phyloP scores from a whole-genome alignment of 257 asterid species.

The Fraxinus anomala region DNA sequence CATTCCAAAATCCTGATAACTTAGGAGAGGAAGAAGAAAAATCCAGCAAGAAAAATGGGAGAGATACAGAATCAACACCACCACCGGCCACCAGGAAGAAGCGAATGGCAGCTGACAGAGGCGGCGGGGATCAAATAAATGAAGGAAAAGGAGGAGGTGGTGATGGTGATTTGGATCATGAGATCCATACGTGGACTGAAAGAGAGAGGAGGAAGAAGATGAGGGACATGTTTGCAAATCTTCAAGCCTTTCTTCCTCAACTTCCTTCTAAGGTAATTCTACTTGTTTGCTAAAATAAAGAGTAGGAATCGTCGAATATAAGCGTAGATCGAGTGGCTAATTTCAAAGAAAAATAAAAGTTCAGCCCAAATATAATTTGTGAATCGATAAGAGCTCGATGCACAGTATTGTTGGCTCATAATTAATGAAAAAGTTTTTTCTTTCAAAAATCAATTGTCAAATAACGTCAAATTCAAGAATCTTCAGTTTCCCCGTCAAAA shows the following conservation, averaged over 20 bases:
- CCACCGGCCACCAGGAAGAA: background rate
- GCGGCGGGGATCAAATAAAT: background rate
- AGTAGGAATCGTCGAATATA: background rate
- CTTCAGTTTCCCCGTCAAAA: background rate
- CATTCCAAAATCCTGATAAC: slow-evolving; percentile 19
- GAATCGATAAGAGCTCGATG: too few relatives aligned
- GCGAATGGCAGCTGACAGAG: slow-evolving; percentile 9
- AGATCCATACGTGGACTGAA: slow-evolving; percentile 39
- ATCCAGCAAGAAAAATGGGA: background rate
- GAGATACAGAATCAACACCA: background rate
- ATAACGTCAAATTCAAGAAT: background rate
- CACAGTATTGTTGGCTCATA: background rate
- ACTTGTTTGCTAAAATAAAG: background rate
- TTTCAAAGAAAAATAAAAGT: background rate
- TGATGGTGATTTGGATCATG: slow-evolving; percentile 33
- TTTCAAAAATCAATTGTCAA: too few relatives aligned
- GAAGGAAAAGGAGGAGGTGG: background rate
- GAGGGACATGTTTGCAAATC: slow-evolving; percentile 42
- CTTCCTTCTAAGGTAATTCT: slow-evolving; percentile 45
- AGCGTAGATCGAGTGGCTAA: background rate
- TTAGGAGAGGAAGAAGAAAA: slow-evolving; percentile 14
- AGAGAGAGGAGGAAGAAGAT: slow-evolving; percentile 57
- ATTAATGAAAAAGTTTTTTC: too few relatives aligned
- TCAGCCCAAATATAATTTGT: too few relatives aligned
- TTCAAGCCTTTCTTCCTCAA: slow-evolving; percentile 51